Evolutionary conservation across 345 rosid genomes (phyloP).

Genomic region (Lumnitzera racemosa): DNA sequence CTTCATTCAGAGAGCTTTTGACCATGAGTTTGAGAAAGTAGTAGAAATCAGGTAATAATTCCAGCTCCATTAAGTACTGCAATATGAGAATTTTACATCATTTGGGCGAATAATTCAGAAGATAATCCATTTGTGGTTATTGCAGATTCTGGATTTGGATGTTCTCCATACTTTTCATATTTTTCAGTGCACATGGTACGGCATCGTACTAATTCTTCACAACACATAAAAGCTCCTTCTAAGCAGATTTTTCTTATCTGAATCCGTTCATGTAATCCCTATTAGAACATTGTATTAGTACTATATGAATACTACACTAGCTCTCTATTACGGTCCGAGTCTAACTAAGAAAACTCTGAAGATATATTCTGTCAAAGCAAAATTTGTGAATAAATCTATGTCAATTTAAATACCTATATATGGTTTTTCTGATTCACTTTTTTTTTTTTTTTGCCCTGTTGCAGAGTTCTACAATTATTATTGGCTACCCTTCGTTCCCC

Average conservation of each 20-base stretch:
- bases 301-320: no score
- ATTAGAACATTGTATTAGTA: not conserved
- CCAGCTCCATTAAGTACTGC: not conserved
- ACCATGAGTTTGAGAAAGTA: slow-evolving; percentile 19
- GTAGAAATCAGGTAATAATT: slow-evolving; percentile 17
- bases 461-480: slow-evolving; percentile 20
- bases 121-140: not conserved
- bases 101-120: no score
- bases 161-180: slow-evolving; percentile 17
- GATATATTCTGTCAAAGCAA: no score
- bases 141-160: slow-evolving; percentile 28
- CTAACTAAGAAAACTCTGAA: no score
- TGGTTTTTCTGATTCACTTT: not conserved
- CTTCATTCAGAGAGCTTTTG: slow-evolving; percentile 17
- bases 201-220: not conserved
- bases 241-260: no score
- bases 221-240: no score
- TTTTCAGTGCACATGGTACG: slow-evolving; percentile 21
- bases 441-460: not conserved
- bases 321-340: no score
- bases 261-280: not conserved
- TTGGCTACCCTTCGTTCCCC: slow-evolving; percentile 23
- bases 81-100: no score
- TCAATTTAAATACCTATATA: no score
- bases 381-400: no score